These are phyloP conservation scores for Ballota nigra DNA, from an alignment of 257 asterid species.

Conservation along the genomic window DNA sequence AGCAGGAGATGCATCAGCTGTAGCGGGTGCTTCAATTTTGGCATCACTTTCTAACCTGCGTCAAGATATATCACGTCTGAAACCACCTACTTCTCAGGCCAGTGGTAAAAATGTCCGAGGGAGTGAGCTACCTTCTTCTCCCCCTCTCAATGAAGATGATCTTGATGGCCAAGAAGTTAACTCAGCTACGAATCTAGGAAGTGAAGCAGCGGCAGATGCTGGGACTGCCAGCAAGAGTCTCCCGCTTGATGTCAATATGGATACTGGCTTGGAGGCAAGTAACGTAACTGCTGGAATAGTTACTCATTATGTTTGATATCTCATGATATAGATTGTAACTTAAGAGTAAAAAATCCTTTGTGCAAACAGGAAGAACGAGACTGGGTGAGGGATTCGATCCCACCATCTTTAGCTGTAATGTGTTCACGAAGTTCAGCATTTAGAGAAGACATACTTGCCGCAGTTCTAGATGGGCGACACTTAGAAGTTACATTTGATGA, in stretches of 20 bases:
- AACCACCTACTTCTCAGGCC: slow-evolving; percentile 60
- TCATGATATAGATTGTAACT: slow-evolving; percentile 13
- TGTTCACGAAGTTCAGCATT: slow-evolving; percentile 51
- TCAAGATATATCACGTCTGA: slow-evolving; percentile 53
- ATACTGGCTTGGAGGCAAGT: slow-evolving; percentile 60
- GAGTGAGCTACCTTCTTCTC: slow-evolving; percentile 56
- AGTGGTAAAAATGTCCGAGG: slow-evolving; percentile 48
- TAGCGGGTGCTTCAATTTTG: slow-evolving; percentile 87
- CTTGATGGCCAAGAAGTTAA: slow-evolving; percentile 71
- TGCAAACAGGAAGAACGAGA: slow-evolving; percentile 62
- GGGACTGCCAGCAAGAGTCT: slow-evolving; percentile 51
- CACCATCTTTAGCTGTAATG: slow-evolving; percentile 54
- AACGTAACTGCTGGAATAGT: slow-evolving; percentile 27
- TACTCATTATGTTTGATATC: slow-evolving; percentile 19
- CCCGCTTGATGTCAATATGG: slow-evolving; percentile 52
- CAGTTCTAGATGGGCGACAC: slow-evolving; percentile 55
- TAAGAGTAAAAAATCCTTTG: slow-evolving; percentile 20
- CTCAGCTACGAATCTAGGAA: slow-evolving; percentile 52
- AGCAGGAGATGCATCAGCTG: slow-evolving; percentile 87
- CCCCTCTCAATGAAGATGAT: slow-evolving; percentile 64
- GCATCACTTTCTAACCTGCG: slow-evolving; percentile 77
- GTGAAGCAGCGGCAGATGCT: slow-evolving; percentile 50
- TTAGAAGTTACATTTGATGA: slow-evolving; percentile 75
- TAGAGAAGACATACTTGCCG: slow-evolving; percentile 57
- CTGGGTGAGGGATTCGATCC: slow-evolving; percentile 53